Percentiles rank a stretch among this genome's conserved stretches.
These are phyloP conservation scores for Alternaria sp. DNA, from an alignment of 2,329 filamentous ascomycete species.

Conservation along the genomic window DNA sequence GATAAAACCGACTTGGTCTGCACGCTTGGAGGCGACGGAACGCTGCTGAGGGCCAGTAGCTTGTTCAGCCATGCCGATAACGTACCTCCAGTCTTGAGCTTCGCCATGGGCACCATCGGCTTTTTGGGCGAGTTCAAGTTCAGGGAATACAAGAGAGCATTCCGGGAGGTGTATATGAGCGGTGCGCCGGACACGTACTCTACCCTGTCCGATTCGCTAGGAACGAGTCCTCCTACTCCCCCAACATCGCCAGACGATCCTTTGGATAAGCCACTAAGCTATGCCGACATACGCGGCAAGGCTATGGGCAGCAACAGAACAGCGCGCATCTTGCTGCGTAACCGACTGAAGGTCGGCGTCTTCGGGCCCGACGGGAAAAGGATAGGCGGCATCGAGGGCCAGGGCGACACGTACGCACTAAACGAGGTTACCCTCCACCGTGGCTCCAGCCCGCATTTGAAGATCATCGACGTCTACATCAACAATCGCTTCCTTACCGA, in stretches of 20 bases:
- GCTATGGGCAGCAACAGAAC: slow-evolving; percentile 78
- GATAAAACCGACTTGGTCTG: slow-evolving; percentile 87
- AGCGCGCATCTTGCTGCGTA: slow-evolving; percentile 84
- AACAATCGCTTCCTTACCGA: slow-evolving; percentile 91
- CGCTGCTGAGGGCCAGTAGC: slow-evolving; percentile 84
- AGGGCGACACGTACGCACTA: slow-evolving; percentile 72
- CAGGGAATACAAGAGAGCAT: slow-evolving; percentile 88
- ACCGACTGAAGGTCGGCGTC: slow-evolving; percentile 85
- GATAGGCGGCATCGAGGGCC: slow-evolving; percentile 43
- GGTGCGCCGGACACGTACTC: slow-evolving; percentile 64
- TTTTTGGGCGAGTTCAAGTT: slow-evolving; percentile 99
- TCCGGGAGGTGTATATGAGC: slow-evolving; percentile 91
- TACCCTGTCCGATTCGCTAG: slow-evolving; percentile 72
- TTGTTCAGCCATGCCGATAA: slow-evolving; percentile 82
- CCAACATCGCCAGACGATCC: slow-evolving; percentile 70
- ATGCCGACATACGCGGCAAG: slow-evolving; percentile 80
- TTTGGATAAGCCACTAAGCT: slow-evolving; percentile 54
- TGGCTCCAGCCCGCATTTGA: slow-evolving; percentile 87
- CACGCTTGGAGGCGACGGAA: slow-evolving; percentile 93
- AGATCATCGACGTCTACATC: slow-evolving; percentile 90
- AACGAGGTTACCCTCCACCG: slow-evolving; percentile 96
- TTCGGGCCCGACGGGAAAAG: slow-evolving; percentile 73
- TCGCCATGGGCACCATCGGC: slow-evolving; percentile 95
- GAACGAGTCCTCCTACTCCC: slow-evolving; percentile 72
- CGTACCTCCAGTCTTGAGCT: slow-evolving; percentile 91